Percentiles rank a stretch among this genome's conserved stretches.
Conservation (phyloP, 257 asterid genomes). For the Nicotiana tabacum region DNA sequence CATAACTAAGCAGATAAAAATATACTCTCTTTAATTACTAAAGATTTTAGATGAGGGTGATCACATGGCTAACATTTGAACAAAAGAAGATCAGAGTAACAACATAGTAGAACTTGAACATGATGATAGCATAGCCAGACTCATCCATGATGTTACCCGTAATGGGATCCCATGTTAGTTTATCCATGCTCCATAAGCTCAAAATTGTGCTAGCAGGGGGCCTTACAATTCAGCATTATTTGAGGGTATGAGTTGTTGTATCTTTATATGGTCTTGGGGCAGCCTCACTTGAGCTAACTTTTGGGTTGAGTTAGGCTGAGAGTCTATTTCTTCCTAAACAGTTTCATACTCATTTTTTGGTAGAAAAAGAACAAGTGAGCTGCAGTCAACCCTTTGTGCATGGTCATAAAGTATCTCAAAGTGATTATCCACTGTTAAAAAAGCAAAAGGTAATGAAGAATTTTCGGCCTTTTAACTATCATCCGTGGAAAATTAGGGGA, state of each 20-base stretch:
- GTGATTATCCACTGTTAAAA: background rate
- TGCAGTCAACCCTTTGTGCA: background rate
- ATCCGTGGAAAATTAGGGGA: background rate
- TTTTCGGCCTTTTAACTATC: background rate
- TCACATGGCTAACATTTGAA: background rate
- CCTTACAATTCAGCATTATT: background rate
- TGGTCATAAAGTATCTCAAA: background rate
- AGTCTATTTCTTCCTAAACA: background rate
- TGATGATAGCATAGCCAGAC: background rate
- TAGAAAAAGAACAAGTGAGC: background rate
- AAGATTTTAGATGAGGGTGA: background rate
- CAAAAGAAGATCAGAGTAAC: too few relatives aligned
- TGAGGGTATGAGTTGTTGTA: background rate
- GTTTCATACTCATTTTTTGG: background rate
- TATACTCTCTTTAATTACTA: background rate
- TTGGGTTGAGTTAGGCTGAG: background rate
- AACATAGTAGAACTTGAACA: background rate
- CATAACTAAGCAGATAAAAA: background rate
- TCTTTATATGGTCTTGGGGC: background rate
- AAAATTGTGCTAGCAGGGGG: background rate
- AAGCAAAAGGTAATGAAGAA: background rate
- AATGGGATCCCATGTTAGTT: background rate
- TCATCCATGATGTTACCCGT: background rate
- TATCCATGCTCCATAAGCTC: background rate
- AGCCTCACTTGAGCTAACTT: background rate